phyloP scores from a whole-genome alignment of 192 early-diverging fungal genomes.

The Backusella parvicylindrica region DNA sequence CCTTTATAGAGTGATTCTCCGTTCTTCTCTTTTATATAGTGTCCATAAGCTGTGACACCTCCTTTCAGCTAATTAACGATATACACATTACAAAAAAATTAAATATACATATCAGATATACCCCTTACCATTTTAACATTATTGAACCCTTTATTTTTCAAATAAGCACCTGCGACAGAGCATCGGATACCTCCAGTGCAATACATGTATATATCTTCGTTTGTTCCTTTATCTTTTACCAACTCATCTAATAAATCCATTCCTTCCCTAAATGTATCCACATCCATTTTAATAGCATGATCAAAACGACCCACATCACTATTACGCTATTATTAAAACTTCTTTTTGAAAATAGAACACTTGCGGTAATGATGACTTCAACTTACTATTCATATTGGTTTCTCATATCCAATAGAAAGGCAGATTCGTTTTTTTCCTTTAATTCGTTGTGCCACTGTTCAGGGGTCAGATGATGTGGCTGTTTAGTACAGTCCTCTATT shows the following conservation, averaged over 20 bases:
- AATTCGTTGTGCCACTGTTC: conserved; percentile 62
- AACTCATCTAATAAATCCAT: conserved; percentile 53
- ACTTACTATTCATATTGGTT: conserved; percentile 71
- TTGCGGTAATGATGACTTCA: background rate
- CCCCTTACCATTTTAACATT: conserved; percentile 54
- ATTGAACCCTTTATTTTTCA: conserved; percentile 58
- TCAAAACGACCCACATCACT: conserved; percentile 68
- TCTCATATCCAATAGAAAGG: conserved; percentile 70
- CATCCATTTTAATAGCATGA: conserved; percentile 61
- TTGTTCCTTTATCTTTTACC: conserved; percentile 43
- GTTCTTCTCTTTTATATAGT: conserved; percentile 30
- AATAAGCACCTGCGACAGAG: conserved; percentile 67
- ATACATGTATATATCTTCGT: conserved; percentile 74
- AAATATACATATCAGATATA: background rate
- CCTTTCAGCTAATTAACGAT: conserved; percentile 49
- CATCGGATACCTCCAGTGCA: conserved; percentile 81
- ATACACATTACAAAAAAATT: background rate
- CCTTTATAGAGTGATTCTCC: conserved; percentile 57
- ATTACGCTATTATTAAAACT: background rate
- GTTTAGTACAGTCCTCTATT: conserved; percentile 48
- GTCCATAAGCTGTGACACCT: conserved; percentile 71
- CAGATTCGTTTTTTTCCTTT: conserved; percentile 28
- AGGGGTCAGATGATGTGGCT: conserved; percentile 60
- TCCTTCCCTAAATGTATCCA: conserved; percentile 71
- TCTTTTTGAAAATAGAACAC: background rate